A percentile compares a stretch with the other conserved stretches of the same genome.
Evolutionary conservation across 1,284 basidiomycete genomes (phyloP).

Genomic region (Cystobasidiaceae sp.): DNA sequence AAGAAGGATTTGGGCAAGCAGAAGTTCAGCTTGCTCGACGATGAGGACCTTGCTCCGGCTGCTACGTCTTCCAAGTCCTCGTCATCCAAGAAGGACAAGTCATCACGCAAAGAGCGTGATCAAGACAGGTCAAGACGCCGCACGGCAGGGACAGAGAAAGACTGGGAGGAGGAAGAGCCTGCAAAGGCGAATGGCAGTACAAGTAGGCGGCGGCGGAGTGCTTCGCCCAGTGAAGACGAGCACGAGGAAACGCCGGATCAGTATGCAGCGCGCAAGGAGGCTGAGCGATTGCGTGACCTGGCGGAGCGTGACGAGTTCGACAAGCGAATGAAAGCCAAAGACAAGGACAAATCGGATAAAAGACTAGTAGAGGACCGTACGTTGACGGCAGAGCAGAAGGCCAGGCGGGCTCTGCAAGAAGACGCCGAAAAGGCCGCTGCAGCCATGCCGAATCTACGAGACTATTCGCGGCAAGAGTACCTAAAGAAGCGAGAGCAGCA

Average conservation of each 20-base stretch:
- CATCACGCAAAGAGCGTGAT: not conserved
- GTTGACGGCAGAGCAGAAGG: constrained; percentile 66
- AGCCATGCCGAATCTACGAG: constrained; percentile 77
- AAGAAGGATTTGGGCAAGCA: constrained; percentile 55
- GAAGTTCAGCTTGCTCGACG: constrained; percentile 71
- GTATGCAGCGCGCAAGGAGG: constrained; percentile 59
- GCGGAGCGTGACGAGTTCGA: constrained; percentile 90
- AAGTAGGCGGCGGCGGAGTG: constrained; percentile 38
- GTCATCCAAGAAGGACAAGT: constrained; percentile 20
- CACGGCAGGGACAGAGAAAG: constrained; percentile 55
- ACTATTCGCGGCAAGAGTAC: constrained; percentile 87
- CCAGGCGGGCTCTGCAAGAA: constrained; percentile 74
- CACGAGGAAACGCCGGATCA: constrained; percentile 21
- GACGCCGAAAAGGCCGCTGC: constrained; percentile 67
- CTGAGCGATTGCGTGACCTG: constrained; percentile 70
- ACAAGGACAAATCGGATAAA: constrained; percentile 74
- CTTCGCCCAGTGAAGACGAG: constrained; percentile 1
- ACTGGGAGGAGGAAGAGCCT: constrained; percentile 80
- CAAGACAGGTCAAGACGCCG: constrained; percentile 32
- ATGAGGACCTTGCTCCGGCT: constrained; percentile 60
- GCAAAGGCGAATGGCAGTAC: constrained; percentile 45
- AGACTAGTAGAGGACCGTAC: constrained; percentile 89
- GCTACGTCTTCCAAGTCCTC: constrained; percentile 50
- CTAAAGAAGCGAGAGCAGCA: constrained; percentile 92
- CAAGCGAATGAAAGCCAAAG: constrained; percentile 74